These are phyloP conservation scores for Irpex rosettiformis DNA, from an alignment of 1,284 basidiomycete genomes.

Conservation along the genomic window DNA sequence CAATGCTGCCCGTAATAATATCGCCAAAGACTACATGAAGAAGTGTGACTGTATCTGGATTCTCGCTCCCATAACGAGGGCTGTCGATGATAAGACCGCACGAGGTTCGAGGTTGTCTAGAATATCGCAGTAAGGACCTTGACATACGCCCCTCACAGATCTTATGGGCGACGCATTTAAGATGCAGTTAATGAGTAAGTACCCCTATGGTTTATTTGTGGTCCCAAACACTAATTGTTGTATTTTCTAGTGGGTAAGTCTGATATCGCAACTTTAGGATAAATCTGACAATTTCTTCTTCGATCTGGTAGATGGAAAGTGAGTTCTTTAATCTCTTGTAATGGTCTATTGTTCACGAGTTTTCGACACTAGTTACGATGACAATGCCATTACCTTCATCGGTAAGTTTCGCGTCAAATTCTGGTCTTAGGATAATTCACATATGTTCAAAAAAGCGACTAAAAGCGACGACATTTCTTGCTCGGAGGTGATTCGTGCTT, in stretches of 20 bases:
- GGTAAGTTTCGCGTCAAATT: background rate
- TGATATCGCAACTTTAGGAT: background rate
- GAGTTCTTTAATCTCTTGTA: background rate
- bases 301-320: background rate
- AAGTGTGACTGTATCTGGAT: conserved; percentile 56
- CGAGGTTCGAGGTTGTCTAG: conserved; percentile 34
- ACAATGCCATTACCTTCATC: background rate
- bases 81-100: conserved; percentile 58
- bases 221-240: background rate
- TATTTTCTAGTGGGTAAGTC: background rate
- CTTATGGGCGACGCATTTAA: background rate
- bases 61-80: conserved; percentile 50
- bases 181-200: background rate
- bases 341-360: background rate
- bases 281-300: background rate
- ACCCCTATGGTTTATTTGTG: background rate
- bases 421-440: background rate
- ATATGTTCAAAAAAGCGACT: background rate
- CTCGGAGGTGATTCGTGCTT: conserved; percentile 49
- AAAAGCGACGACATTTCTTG: conserved; percentile 37
- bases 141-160: background rate
- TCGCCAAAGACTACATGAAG: conserved; percentile 61
- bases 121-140: background rate
- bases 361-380: background rate
- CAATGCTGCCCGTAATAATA: conserved; percentile 52